Evolutionary conservation across 495 filamentous ascomycete species (phyloP).

Genomic region (Rhizodiscina lignyota): DNA sequence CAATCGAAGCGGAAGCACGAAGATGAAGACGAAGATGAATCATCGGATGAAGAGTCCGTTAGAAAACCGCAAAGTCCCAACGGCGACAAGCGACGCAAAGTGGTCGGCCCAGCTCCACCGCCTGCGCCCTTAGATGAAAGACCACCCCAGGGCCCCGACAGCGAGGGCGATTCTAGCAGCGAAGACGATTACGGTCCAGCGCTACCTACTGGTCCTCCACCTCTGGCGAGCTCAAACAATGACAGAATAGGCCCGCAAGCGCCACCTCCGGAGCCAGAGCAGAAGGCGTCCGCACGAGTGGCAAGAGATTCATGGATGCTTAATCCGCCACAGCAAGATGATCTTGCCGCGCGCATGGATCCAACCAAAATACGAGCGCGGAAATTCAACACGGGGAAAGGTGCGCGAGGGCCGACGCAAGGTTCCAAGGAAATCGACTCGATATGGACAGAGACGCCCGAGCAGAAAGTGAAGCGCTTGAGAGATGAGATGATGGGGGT

Average conservation of each 20-base stretch:
- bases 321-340: slow-evolving; percentile 51
- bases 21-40: slow-evolving; percentile 13
- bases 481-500: slow-evolving; percentile 78
- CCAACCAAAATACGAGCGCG: slow-evolving; percentile 70
- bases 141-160: slow-evolving; percentile 18
- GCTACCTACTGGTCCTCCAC: slow-evolving; percentile 37
- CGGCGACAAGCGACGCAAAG: slow-evolving; percentile 24
- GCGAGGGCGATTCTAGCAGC: slow-evolving; percentile 27
- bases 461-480: slow-evolving; percentile 66
- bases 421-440: slow-evolving; percentile 7
- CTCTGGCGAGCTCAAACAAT: neutral
- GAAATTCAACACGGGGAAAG: slow-evolving; percentile 67
- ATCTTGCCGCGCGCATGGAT: slow-evolving; percentile 52
- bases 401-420: slow-evolving; percentile 22
- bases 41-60: slow-evolving; percentile 11
- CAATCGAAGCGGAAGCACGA: slow-evolving; percentile 22
- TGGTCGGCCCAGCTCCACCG: slow-evolving; percentile 30
- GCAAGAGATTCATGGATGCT: slow-evolving; percentile 91
- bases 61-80: slow-evolving; percentile 5
- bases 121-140: slow-evolving; percentile 34
- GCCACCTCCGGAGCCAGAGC: neutral
- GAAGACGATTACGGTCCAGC: slow-evolving; percentile 68
- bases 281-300: slow-evolving; percentile 4
- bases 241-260: neutral
- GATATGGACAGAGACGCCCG: slow-evolving; percentile 85